These are phyloP conservation scores for Penicillium paxilli DNA, from an alignment of 495 filamentous ascomycete genomes.

Conservation along the genomic window DNA sequence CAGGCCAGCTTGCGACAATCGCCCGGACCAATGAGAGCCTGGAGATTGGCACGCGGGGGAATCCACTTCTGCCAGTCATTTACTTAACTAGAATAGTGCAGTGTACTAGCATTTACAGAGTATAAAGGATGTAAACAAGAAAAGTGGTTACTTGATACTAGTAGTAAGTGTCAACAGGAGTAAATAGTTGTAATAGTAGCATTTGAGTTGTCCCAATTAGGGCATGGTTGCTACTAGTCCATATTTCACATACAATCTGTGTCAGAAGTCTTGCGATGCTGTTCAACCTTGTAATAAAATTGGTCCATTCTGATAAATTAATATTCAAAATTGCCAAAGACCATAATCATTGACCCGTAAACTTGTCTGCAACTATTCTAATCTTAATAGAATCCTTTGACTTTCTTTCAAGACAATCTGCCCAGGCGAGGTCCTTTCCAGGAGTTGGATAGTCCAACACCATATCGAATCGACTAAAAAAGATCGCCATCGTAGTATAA, in stretches of 20 bases:
- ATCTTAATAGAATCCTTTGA: not conserved
- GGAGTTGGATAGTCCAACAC: not conserved
- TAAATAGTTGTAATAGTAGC: no score
- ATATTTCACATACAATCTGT: no score
- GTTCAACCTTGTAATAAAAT: no score
- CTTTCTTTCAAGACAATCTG: not conserved
- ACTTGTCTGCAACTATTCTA: not conserved
- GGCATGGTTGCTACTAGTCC: no score
- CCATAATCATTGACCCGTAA: not conserved
- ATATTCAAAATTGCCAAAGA: not conserved
- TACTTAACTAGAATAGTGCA: no score
- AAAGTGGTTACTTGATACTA: no score
- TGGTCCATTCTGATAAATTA: no score
- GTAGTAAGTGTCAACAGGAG: no score
- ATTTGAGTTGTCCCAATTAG: no score
- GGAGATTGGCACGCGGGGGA: not conserved
- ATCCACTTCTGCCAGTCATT: not conserved
- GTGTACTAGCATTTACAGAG: not conserved
- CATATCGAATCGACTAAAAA: slow-evolving; percentile 2
- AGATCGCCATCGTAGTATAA: not conserved
- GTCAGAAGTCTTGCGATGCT: no score
- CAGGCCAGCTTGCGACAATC: not conserved
- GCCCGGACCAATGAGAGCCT: not conserved
- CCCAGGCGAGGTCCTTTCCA: not conserved
- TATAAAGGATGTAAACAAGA: not conserved